Conservation (phyloP, 1,139 yeast genomes). For the Cylindricascospora bacillispora region DNA sequence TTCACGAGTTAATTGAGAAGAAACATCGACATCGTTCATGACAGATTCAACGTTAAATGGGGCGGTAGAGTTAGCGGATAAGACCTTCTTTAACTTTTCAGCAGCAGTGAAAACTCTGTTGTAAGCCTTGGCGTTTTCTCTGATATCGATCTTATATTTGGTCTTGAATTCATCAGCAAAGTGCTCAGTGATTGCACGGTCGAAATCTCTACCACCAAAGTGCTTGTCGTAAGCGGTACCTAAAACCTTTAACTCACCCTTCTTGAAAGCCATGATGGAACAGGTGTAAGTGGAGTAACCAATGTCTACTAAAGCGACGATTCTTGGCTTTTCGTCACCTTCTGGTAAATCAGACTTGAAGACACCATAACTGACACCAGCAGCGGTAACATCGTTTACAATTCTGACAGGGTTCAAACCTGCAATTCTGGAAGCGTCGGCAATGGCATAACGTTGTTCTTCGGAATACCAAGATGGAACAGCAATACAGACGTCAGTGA, state of each 20-base stretch:
- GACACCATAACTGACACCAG: constrained; percentile 97
- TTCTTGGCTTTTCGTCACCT: constrained; percentile 61
- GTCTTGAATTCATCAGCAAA: constrained; percentile 83
- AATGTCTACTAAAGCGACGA: constrained; percentile 86
- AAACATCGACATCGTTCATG: constrained; percentile 94
- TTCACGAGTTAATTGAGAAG: constrained; percentile 80
- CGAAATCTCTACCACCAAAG: constrained; percentile 98
- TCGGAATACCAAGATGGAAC: constrained; percentile 98
- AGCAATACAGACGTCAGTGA: constrained; percentile 81
- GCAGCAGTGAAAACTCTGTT: constrained; percentile 85
- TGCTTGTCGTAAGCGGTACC: constrained; percentile 91
- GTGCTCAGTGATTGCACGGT: constrained; percentile 84
- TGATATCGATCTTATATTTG: constrained; percentile 88
- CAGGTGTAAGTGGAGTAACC: constrained; percentile 96
- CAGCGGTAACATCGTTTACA: constrained; percentile 94
- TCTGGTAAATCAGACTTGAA: constrained; percentile 90
- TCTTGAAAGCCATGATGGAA: constrained; percentile 80
- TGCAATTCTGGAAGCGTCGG: constrained; percentile 90
- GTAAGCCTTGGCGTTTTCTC: constrained; percentile 87
- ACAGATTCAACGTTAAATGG: constrained; percentile 93
- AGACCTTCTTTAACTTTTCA: constrained; percentile 88
- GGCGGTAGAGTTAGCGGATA: constrained; percentile 91
- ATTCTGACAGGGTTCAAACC: constrained; percentile 96
- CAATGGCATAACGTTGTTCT: constrained; percentile 88
- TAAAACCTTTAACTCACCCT: constrained; percentile 88